Evolutionary conservation across 2,329 filamentous ascomycete species (phyloP), one percentile per base, ranked within the genome.

Genomic region (Neopestalotiopsis sp.): DNA sequence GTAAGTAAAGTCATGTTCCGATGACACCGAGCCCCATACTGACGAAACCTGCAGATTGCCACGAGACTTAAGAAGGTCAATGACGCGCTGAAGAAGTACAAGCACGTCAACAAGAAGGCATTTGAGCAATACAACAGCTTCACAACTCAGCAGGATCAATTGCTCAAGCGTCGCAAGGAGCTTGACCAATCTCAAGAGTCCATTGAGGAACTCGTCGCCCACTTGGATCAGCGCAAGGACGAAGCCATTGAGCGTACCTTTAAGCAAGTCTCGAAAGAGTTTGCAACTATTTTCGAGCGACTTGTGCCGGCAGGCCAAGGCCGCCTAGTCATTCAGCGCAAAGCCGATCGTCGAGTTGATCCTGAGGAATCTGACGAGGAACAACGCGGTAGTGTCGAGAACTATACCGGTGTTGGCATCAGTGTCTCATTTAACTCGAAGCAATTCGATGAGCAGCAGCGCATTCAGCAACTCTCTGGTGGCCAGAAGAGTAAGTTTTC

Each of bases 121-220:
- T 97, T 98, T 78, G 97, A 99, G 81, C 96, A 99, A 80, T 99
- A 98, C 84, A 97, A 95, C 83, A 97, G 91, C 82, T 99, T 98
- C 79, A 98, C 95, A 7, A 92, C 91, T 65, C 94, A 98, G 81
- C 92, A 97, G 68, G 95, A 97, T 71, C 92, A 92, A 28, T 86
- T 99, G 20, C 92, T 93, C 64, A 92, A 93, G 76, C 92, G 96
- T 73, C 90, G 95, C 64, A 89, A 91, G 74, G 96, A 98, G 79
- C 89, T 99, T 12, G 94, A 97, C 75, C 91, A 90, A 14, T 95
- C 93, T 2, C 94, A 97, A 74, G 87, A 86, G 45, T 95, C 94
- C 1, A 99, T 99, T 74, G 92, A 97, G 77, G 94, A 97, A 74
- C 90, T 99, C 32, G 97, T 99, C 69, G 91, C 92, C 70, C 93